phyloP scores from a whole-genome alignment of 1,284 basidiomycete genomes.

The Ceratobasidium sp. region DNA sequence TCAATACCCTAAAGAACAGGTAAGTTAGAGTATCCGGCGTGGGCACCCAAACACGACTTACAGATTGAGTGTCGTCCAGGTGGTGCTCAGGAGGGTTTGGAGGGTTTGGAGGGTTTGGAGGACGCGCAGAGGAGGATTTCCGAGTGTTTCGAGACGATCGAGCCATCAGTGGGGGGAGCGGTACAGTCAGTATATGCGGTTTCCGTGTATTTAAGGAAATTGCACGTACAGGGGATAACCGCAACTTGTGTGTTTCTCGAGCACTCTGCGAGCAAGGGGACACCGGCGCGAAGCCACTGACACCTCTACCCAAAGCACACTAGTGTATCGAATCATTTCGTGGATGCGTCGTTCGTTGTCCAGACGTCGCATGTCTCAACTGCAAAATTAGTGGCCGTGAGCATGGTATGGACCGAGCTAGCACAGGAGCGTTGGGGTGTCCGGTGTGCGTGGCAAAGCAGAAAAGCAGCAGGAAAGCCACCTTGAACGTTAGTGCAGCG shows the following conservation, averaged over 20 bases:
- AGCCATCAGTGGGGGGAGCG: conserved; percentile 13
- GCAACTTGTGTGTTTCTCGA: neutral
- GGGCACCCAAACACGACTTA: neutral
- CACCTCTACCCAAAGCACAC: neutral
- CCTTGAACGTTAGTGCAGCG: too few species aligned
- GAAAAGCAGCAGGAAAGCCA: too few species aligned
- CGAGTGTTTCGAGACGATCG: neutral
- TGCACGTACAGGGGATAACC: neutral
- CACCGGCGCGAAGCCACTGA: neutral
- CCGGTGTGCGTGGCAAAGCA: too few species aligned
- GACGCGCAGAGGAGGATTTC: neutral
- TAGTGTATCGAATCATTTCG: too few species aligned
- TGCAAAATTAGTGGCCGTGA: too few species aligned
- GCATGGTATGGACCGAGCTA: too few species aligned
- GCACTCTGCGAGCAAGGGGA: neutral
- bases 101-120: too few species aligned
- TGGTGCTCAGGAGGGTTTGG: neutral
- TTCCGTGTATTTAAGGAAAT: neutral
- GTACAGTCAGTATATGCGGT: neutral
- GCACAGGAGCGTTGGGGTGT: too few species aligned
- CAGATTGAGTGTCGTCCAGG: neutral
- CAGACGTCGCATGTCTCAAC: too few species aligned
- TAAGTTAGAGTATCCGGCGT: neutral
- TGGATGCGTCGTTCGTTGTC: too few species aligned
- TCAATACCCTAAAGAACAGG: neutral